Conservation (phyloP, 192 early-diverging fungal genomes). For the Cetraspora pellucida region DNA sequence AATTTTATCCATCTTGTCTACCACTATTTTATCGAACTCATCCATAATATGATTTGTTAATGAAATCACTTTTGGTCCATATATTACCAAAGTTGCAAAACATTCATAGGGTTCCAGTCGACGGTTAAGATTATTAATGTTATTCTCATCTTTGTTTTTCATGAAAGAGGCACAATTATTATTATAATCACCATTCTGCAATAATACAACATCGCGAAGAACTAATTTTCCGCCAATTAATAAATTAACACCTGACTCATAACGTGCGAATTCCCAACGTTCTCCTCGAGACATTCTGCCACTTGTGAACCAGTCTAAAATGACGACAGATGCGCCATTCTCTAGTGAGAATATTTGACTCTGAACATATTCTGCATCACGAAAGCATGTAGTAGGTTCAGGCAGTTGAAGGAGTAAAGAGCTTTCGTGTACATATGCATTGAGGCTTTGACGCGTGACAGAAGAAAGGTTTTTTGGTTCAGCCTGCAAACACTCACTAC, state of each 20-base stretch:
- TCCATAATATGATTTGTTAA: conserved; percentile 3
- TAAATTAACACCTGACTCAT: conserved; percentile 45
- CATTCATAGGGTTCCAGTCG: conserved; percentile 56
- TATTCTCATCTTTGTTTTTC: conserved; percentile 42
- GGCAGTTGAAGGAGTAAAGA: conserved; percentile 66
- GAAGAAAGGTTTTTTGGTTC: neutral
- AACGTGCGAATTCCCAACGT: conserved; percentile 65
- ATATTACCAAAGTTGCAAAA: conserved; percentile 61
- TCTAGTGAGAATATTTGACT: conserved; percentile 54
- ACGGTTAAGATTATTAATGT: conserved; percentile 40
- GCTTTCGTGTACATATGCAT: conserved; percentile 41
- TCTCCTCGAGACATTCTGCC: conserved; percentile 76
- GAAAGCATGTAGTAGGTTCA: conserved; percentile 80
- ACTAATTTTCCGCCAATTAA: conserved; percentile 36
- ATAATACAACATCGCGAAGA: conserved; percentile 54
- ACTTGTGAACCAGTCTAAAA: conserved; percentile 86
- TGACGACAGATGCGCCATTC: conserved; percentile 55
- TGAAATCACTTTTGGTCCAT: conserved; percentile 40
- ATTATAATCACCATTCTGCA: conserved; percentile 48
- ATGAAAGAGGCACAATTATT: too few relatives aligned
- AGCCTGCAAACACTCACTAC: neutral
- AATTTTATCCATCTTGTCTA: conserved; percentile 11
- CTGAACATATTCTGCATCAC: conserved; percentile 63
- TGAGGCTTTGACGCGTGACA: conserved; percentile 49
- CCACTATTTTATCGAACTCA: conserved; percentile 35